phyloP scores from a whole-genome alignment of 2,329 filamentous ascomycete species.

The Xylariomycetidae sp. region DNA sequence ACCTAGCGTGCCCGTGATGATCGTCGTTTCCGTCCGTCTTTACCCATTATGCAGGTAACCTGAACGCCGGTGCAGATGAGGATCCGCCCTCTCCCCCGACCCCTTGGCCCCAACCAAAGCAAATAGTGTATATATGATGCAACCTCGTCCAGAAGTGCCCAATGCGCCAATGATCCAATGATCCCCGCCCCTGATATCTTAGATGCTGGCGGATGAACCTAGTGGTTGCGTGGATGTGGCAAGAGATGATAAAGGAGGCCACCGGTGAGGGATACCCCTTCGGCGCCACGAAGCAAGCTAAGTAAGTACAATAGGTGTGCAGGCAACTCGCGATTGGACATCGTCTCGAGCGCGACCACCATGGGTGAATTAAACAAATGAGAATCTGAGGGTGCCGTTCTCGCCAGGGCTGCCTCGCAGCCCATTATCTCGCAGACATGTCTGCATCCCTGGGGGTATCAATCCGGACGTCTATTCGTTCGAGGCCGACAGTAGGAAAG shows the following conservation, averaged over 20 bases:
- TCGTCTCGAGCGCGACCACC: constrained; percentile 4
- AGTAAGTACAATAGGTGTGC: constrained; percentile 12
- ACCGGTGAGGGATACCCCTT: constrained; percentile 2
- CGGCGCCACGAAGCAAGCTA: constrained; percentile 10
- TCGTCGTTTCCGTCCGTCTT: constrained; percentile 16
- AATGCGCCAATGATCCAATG: constrained; percentile 21
- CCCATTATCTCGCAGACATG: constrained; percentile 8
- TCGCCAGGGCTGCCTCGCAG: neutral
- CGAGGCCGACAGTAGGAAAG: neutral
- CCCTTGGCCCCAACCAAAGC: constrained; percentile 11
- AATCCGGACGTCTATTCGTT: neutral
- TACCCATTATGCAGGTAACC: constrained; percentile 21
- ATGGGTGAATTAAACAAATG: constrained; percentile 20
- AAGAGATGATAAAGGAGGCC: constrained; percentile 14
- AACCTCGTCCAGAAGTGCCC: constrained; percentile 11
- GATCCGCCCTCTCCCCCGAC: constrained; percentile 16
- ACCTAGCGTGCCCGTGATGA: constrained; percentile 8
- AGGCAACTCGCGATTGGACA: neutral
- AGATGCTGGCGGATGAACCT: constrained; percentile 1
- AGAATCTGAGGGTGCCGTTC: constrained; percentile 14
- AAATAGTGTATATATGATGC: constrained; percentile 18
- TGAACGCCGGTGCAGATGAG: constrained; percentile 19
- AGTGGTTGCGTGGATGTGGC: neutral
- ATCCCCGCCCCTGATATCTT: no score
- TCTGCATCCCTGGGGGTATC: constrained; percentile 8